Base-by-base conservation (phyloP, 2,329 filamentous ascomycete species). In the Fusarium xyrophilum region DNA sequence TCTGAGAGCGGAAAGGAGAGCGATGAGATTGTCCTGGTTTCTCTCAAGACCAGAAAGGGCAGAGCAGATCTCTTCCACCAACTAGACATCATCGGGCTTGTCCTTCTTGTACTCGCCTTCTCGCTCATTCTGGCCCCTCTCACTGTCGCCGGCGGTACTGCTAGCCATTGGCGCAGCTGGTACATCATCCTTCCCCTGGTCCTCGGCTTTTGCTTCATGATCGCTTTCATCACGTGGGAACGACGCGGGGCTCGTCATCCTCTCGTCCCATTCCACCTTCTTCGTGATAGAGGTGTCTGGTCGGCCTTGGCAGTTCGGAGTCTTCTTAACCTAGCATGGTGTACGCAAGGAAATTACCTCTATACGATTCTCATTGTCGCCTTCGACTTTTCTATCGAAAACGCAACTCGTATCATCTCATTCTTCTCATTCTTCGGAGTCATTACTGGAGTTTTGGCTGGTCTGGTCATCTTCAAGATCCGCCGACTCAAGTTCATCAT, bases 251-350 rank as follows among this genome's bases (percentile, higher is more conserved):
- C 82, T 3, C 79, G 84, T 8, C 71, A 70, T 46, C 87, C 87
- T 0, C 82, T 89, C 69, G 75, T 89, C 2, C 87, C 87, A 1
- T 88, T 89, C 73, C 75, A 83, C 69, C 79, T 89, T 0, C 77
- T 89, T 25, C 83, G 81, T 61, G 86, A 89, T 62, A 83, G 88
- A n/a, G 84, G 83, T 0, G 85, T 89, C 2, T 89, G 86, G 86
- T 85, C 83, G 4, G 84, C 87, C 1, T 76, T 89, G 13, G 86
- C 84, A 0, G 85, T 90, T 43, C 82, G 81, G 5, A 76, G 78
- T 58, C 72, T 84, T 56, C 78, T 86, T 44, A 85, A 83, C 72
- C 81, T 84, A 60, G 79, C 82, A 5, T 89, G 85, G 86, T 83
- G 82, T 51, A 79, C 86, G 23, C 87, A 89, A 72, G 85, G 83